Conservation (phyloP, 2,329 filamentous ascomycete genomes). For the Penicillium oxalicum region DNA sequence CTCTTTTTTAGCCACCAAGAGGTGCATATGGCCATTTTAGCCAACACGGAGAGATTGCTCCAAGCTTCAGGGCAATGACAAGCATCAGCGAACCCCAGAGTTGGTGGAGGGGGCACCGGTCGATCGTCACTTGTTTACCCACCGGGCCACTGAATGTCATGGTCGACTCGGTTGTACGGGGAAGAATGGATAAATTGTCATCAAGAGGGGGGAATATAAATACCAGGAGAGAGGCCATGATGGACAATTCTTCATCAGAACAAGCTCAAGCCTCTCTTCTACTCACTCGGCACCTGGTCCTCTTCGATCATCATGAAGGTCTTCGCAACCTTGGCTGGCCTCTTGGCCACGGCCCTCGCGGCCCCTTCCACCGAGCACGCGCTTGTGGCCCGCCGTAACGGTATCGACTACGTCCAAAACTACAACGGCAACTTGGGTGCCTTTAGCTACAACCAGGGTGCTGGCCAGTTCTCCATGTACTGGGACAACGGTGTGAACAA, state of each 20-base stretch:
- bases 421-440: conserved; percentile 9
- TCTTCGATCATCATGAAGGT: conserved; percentile 6
- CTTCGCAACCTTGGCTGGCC: conserved; percentile 3
- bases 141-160: background rate
- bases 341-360: conserved; percentile 5
- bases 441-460: conserved; percentile 7
- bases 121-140: background rate
- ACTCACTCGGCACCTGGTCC: background rate
- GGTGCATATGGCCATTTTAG: no score
- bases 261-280: background rate
- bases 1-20: background rate
- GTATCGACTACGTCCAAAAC: conserved; percentile 8
- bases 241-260: background rate
- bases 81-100: background rate
- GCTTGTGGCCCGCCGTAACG: conserved; percentile 1
- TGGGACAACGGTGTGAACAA: conserved; percentile 6
- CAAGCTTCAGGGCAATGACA: no score
- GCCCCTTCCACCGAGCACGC: conserved; percentile 2
- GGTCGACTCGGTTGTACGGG: conserved; percentile 1
- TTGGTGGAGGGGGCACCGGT: background rate
- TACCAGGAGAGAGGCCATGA: background rate
- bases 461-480: conserved; percentile 8
- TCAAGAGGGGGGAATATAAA: conserved; percentile 1
- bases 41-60: background rate
- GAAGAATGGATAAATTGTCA: conserved; percentile 5